Conservation (phyloP, 345 rosid genomes). For the Chamaenerion angustifolium region DNA sequence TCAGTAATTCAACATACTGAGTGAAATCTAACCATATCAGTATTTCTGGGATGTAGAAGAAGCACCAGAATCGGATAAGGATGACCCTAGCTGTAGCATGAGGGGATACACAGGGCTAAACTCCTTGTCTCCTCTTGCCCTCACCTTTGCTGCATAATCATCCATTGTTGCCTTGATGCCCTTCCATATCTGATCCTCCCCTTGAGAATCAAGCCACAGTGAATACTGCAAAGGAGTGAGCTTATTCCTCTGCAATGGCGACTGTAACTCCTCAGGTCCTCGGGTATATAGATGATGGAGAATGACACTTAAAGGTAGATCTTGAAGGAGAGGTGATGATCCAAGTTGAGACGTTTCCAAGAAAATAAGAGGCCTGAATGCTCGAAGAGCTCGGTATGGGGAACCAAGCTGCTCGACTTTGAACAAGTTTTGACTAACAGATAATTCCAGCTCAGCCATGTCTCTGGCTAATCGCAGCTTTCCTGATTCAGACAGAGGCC, state of each 20-base stretch:
- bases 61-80: constrained; percentile 28
- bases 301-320: constrained; percentile 74
- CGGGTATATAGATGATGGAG: constrained; percentile 89
- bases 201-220: constrained; percentile 86
- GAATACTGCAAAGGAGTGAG: constrained; percentile 78
- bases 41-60: constrained; percentile 11
- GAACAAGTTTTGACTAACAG: constrained; percentile 85
- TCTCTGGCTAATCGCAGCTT: constrained; percentile 93
- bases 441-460: constrained; percentile 98
- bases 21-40: background rate
- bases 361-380: constrained; percentile 86
- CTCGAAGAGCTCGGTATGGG: constrained; percentile 90
- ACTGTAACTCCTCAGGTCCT: constrained; percentile 79
- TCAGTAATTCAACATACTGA: too few species aligned
- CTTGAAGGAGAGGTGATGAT: constrained; percentile 75
- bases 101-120: constrained; percentile 92
- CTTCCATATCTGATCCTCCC: constrained; percentile 97
- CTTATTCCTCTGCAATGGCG: constrained; percentile 80
- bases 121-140: constrained; percentile 92
- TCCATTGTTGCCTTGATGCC: constrained; percentile 91
- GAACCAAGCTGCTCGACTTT: constrained; percentile 97
- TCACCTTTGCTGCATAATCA: constrained; percentile 69
- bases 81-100: constrained; percentile 76
- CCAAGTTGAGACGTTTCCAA: constrained; percentile 78
- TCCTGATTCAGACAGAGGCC: constrained; percentile 97